Base-by-base conservation (phyloP, 345 rosid species). In the Arabidopsis suecica region DNA sequence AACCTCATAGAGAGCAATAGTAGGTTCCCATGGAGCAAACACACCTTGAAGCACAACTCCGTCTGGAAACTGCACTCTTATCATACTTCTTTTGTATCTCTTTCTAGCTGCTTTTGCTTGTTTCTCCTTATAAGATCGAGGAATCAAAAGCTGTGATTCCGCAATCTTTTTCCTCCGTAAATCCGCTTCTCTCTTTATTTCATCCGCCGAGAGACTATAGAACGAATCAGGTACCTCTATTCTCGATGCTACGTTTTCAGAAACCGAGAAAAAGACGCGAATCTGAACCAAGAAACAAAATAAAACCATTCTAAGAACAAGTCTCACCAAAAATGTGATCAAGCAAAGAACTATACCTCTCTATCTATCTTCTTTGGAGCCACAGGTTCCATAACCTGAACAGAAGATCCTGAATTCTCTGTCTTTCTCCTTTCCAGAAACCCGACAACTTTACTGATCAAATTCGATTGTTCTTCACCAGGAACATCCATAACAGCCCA, bases 161-260 rank as follows among this genome's bases (percentile, higher is more conserved):
- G 85, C 96, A 18, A 86, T 79, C 84, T 84, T 95, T 71, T 92
- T 95, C 91, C 86, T 95, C 77, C 96, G 79, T 74, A 78, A 73
- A 28, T 92, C 97, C 30, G 97, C 88, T 78, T 92, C 99, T 78
- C 96, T 80, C 78, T 84, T 90, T 33, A 92, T 22, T 82, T 92
- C 99, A 9, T 81, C 89, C n/a, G 61, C 38, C 5, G 97, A 84
- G n/a, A 92, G 93, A 34, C 82, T 89, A 75, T 95, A 90, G 75
- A 95, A 95, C 57, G 97, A 88, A 56, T 89, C 97, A 57, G 99
- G 99, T 47, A 95, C 74, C 89, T 85, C 88, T 49, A 95, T 95
- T 83, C 65, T 92, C 41, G 96, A 89, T 14, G 97, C 99, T 69
- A 86, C 83, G 18, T 77, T 95, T 79, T 90, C 97, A 25, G 95